These are phyloP conservation scores for Ophiostoma pallidulum DNA, from an alignment of 2,329 filamentous ascomycete genomes.

Conservation along the genomic window DNA sequence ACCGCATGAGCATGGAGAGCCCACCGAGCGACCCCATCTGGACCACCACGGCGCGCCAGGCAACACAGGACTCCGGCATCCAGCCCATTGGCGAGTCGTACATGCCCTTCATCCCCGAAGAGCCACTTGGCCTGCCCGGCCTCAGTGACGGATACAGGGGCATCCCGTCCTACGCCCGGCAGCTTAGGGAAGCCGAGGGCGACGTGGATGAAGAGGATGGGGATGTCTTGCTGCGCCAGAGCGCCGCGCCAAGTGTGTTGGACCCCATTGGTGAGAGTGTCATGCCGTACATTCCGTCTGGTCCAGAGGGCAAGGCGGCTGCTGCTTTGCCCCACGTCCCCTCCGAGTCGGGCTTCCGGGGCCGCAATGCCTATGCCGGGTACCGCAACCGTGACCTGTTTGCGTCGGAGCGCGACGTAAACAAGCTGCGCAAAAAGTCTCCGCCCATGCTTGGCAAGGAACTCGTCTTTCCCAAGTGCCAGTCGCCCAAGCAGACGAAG, in stretches of 20 bases:
- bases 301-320: conserved; percentile 19
- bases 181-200: conserved; percentile 15
- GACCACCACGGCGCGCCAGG: conserved; percentile 21
- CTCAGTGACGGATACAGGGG: conserved; percentile 8
- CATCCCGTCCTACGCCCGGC: conserved; percentile 14
- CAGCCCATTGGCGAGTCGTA: conserved; percentile 24
- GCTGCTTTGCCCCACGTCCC: conserved; percentile 22
- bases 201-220: conserved; percentile 17
- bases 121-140: conserved; percentile 14
- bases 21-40: conserved; percentile 28
- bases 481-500: conserved; percentile 74
- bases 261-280: conserved; percentile 23
- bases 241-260: background rate
- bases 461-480: conserved; percentile 69
- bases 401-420: conserved; percentile 31
- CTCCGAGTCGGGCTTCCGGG: conserved; percentile 33
- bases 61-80: conserved; percentile 16
- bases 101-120: conserved; percentile 25
- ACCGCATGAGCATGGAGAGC: conserved; percentile 28
- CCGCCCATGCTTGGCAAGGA: conserved; percentile 86
- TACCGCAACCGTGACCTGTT: conserved; percentile 39
- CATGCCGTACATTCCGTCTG: conserved; percentile 26
- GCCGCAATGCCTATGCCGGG: conserved; percentile 34
- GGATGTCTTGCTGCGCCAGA: conserved; percentile 13
- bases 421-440: conserved; percentile 42